Evolutionary conservation across 2,329 filamentous ascomycete species (phyloP).

Genomic region (Colletotrichum gigasporum): DNA sequence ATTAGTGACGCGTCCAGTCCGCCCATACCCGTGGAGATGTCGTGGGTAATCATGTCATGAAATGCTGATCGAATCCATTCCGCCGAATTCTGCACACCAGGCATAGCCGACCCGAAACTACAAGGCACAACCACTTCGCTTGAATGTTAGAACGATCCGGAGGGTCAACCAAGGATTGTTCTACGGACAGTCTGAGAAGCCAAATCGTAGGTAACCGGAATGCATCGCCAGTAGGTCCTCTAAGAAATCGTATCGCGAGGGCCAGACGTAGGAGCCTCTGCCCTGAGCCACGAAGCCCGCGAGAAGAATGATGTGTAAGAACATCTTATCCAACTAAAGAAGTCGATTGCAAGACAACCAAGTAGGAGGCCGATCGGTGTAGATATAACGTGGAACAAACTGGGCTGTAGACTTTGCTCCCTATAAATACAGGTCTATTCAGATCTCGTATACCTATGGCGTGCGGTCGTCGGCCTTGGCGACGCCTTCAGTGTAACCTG

Average conservation of each 20-base stretch:
- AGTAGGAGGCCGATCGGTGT: too few relatives aligned
- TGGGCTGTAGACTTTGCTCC: too few relatives aligned
- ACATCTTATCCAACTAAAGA: too few relatives aligned
- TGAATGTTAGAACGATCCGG: not conserved
- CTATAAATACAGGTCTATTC: too few relatives aligned
- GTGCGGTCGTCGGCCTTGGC: too few relatives aligned
- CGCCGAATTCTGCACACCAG: slow-evolving; percentile 36
- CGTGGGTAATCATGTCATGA: slow-evolving; percentile 40
- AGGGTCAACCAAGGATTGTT: not conserved
- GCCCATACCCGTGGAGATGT: slow-evolving; percentile 37
- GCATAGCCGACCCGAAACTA: slow-evolving; percentile 27
- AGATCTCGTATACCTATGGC: too few relatives aligned
- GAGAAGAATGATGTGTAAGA: not conserved
- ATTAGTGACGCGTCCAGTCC: slow-evolving; percentile 41
- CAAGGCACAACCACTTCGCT: slow-evolving; percentile 22
- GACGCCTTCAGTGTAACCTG: too few relatives aligned
- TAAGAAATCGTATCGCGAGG: slow-evolving; percentile 29
- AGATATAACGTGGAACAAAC: too few relatives aligned
- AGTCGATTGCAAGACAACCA: too few relatives aligned
- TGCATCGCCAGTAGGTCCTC: slow-evolving; percentile 34
- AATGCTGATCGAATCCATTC: slow-evolving; percentile 42
- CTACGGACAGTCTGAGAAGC: slow-evolving; percentile 32
- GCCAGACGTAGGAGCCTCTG: slow-evolving; percentile 29
- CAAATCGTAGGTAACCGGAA: slow-evolving; percentile 29
- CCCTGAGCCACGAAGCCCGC: not conserved